Evolutionary conservation across 2,329 filamentous ascomycete genomes (phyloP), one percentile per base, ranked within the genome.

Genomic region (Penicillium sp.): DNA sequence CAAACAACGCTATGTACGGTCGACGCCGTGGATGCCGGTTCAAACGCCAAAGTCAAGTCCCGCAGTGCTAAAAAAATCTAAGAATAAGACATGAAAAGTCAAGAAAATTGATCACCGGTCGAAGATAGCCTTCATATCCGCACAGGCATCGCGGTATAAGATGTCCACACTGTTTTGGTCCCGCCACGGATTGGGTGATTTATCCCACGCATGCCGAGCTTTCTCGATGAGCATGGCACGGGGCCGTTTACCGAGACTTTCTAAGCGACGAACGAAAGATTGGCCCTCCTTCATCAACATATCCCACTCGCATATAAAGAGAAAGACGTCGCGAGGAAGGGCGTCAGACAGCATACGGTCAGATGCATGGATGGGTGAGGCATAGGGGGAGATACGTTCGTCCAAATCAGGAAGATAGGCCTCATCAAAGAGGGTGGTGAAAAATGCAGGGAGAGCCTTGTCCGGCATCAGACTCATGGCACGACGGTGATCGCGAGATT

Each of bases 251-350:
- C 77, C 75, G 47, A 79, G 65, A 1, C 58, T 57, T 36, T 78
- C 67, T 34, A 81, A 61, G 13, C 75, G 70, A 13, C 75, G 69
- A 44, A 77, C 73, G 52, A 81, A 80, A 1, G 62, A 59, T 60
- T 78, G 73, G 6, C 83, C 85, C 68, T 87, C 85, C 15, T 80
- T 79, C n/a, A 86, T 75, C 15, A 87, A 74, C 84, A 87, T 87
- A 66, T 87, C 85, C 82, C 82, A 87, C 68, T 87, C 85, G 68
- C 85, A 87, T 43, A 84, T 82, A 66, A 83, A 84, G 62, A 87
- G 72, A 56, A 85, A 83, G 46, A 87, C 81, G 57, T 86, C 81
- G n/a, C 81, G 75, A 0, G 85, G 85, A 1, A 87, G 69, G 2
- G 77, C 78, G 23, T 78, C 77, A 29, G 70, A 66, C n/a, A 87